A percentile compares a stretch with the other conserved stretches of the same genome.
Evolutionary conservation across 2,329 filamentous ascomycete genomes (phyloP).

Genomic region (Fusarium brachygibbosum): DNA sequence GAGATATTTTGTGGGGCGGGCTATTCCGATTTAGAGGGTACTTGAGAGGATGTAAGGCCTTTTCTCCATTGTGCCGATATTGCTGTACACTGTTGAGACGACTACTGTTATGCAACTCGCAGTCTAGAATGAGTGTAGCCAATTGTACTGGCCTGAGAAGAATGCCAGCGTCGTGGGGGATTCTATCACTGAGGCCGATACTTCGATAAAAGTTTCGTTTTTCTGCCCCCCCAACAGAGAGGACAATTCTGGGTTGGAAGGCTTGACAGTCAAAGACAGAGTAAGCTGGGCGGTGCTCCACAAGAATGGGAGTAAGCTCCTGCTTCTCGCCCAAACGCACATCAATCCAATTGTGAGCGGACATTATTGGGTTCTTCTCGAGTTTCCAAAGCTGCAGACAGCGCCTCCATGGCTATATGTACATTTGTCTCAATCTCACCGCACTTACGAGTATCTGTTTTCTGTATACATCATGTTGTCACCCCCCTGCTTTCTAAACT

Average conservation of each 20-base stretch:
- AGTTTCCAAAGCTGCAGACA: too few species aligned
- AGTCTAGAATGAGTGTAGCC: conserved; percentile 6
- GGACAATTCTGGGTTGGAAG: conserved; percentile 3
- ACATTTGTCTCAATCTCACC: too few species aligned
- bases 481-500: too few species aligned
- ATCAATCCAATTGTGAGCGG: conserved; percentile 1
- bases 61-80: too few species aligned
- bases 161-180: too few species aligned
- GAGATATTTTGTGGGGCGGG: neutral
- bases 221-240: neutral
- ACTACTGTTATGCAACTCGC: conserved; percentile 4
- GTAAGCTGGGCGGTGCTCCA: conserved; percentile 4
- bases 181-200: neutral
- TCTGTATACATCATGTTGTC: too few species aligned
- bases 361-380: too few species aligned
- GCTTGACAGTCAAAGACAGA: conserved; percentile 6
- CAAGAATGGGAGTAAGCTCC: neutral
- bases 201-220: conserved; percentile 5
- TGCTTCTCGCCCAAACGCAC: neutral
- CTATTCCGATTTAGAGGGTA: neutral
- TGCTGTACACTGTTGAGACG: too few species aligned
- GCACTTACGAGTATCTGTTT: too few species aligned
- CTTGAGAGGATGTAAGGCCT: conserved; percentile 1
- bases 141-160: conserved; percentile 2
- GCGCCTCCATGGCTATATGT: too few species aligned